A percentile compares a stretch with the other conserved stretches of the same genome.
These are phyloP conservation scores for Pleurotus salmoneostramineus DNA, from an alignment of 768 basidiomycete species.

Conservation along the genomic window DNA sequence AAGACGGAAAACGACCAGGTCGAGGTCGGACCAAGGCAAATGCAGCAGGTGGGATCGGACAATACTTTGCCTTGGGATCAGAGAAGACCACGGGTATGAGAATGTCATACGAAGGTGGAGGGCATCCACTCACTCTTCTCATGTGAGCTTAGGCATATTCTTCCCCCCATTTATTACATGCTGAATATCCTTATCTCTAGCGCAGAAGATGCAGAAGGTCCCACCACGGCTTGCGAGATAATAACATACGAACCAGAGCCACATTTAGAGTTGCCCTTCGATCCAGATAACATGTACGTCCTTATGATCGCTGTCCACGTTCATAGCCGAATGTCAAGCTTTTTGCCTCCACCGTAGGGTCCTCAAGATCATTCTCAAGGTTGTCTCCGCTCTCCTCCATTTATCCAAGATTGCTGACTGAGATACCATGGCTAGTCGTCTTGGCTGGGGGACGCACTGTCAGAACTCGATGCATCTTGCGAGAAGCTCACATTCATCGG, in stretches of 20 bases:
- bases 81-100: constrained; percentile 82
- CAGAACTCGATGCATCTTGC: constrained; percentile 87
- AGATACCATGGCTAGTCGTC: constrained; percentile 51
- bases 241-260: constrained; percentile 83
- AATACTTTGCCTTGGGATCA: constrained; percentile 46
- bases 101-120: constrained; percentile 75
- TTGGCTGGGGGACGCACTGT: constrained; percentile 90
- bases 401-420: not conserved
- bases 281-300: constrained; percentile 57
- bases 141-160: constrained; percentile 51
- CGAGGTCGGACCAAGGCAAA: constrained; percentile 19
- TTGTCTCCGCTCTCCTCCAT: constrained; percentile 19
- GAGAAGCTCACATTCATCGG: constrained; percentile 82
- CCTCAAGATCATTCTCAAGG: constrained; percentile 84
- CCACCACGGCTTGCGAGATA: constrained; percentile 85
- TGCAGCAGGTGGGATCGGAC: constrained; percentile 39
- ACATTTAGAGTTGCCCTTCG: constrained; percentile 75
- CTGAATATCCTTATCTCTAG: constrained; percentile 26
- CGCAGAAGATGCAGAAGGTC: constrained; percentile 75
- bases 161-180: not conserved
- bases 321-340: not conserved
- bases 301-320: not conserved
- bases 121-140: constrained; percentile 72
- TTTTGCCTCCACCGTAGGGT: constrained; percentile 35
- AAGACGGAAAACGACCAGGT: constrained; percentile 31